phyloP scores from a whole-genome alignment of 192 early-diverging fungal genomes.

The Pecoramyces ruminantium region DNA sequence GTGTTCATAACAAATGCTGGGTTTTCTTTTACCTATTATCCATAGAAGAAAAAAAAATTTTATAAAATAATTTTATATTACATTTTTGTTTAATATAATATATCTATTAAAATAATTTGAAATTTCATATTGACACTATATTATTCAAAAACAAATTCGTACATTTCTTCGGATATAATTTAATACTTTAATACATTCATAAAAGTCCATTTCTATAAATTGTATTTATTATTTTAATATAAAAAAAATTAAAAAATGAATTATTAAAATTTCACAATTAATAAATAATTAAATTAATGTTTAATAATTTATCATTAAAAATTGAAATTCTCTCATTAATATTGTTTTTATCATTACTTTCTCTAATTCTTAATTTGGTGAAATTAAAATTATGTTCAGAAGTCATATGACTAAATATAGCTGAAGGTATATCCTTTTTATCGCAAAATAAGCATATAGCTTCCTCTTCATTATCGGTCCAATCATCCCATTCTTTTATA shows the following conservation, averaged over 20 bases:
- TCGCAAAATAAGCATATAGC: conserved; percentile 13
- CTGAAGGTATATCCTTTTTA: background rate
- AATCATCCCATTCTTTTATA: conserved; percentile 13
- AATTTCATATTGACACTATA: too few relatives aligned
- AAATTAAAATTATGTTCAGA: conserved; percentile 15
- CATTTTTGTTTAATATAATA: too few relatives aligned
- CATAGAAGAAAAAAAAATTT: too few relatives aligned
- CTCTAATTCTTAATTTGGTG: conserved; percentile 1
- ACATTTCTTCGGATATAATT: conserved; percentile 6
- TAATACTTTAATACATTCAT: conserved; percentile 10
- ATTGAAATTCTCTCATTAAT: too few relatives aligned
- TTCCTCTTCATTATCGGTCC: conserved; percentile 15
- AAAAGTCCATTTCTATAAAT: conserved; percentile 7
- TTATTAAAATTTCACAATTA: too few relatives aligned
- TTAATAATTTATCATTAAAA: too few relatives aligned
- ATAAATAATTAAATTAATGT: too few relatives aligned
- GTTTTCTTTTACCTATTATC: background rate
- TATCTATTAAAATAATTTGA: too few relatives aligned
- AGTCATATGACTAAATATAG: conserved; percentile 8
- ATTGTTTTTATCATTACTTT: conserved; percentile 9
- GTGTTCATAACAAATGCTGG: background rate
- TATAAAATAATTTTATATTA: too few relatives aligned
- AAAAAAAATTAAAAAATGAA: too few relatives aligned
- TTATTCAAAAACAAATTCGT: too few relatives aligned
- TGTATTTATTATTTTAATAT: background rate